Conservation (phyloP, 2,329 filamentous ascomycete species). For the Decorospora gaudefroyi region DNA sequence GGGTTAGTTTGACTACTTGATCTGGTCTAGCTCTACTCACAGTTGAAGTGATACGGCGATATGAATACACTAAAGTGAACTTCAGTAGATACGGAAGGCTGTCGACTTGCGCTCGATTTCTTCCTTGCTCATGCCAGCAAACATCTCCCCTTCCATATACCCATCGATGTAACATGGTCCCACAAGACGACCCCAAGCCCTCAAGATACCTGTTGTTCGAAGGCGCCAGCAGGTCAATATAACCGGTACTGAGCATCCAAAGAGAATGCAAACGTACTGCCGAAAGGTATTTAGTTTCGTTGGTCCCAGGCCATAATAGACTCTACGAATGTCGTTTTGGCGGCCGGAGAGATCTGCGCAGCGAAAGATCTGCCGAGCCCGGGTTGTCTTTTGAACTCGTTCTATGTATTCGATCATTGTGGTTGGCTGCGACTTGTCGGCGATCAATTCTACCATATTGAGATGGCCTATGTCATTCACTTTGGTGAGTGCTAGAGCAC, state of each 20-base stretch:
- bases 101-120: background rate
- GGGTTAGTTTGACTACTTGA: too few relatives aligned
- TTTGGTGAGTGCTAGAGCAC: slow-evolving; percentile 5
- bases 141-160: slow-evolving; percentile 3
- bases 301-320: too few relatives aligned
- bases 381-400: slow-evolving; percentile 9
- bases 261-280: slow-evolving; percentile 24
- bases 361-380: slow-evolving; percentile 8
- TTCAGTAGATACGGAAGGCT: background rate
- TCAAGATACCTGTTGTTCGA: too few relatives aligned
- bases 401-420: slow-evolving; percentile 8
- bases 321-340: too few relatives aligned
- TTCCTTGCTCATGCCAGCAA: background rate
- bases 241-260: slow-evolving; percentile 29
- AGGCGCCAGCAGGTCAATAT: too few relatives aligned
- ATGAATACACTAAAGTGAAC: too few relatives aligned
- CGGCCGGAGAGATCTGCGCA: background rate
- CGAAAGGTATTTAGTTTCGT: background rate
- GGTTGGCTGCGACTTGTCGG: background rate
- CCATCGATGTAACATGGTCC: slow-evolving; percentile 1
- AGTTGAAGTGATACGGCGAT: too few relatives aligned
- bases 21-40: too few relatives aligned
- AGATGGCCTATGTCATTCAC: slow-evolving; percentile 8
- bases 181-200: too few relatives aligned
- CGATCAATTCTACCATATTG: slow-evolving; percentile 2